Conservation (phyloP, 345 rosid genomes). For the Ceriops zippeliana region DNA sequence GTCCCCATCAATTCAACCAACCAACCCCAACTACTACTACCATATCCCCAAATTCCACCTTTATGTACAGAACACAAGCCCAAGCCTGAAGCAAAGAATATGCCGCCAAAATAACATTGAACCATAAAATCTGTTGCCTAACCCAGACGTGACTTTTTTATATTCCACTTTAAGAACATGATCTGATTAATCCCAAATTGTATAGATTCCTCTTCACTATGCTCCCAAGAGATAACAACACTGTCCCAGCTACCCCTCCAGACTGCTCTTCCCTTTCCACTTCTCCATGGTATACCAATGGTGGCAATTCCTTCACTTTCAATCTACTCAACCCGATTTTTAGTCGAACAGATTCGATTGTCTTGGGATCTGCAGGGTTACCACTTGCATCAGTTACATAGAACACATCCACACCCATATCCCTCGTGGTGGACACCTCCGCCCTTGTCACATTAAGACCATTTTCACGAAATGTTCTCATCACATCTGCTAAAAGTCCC, state of each 20-base stretch:
- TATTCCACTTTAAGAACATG: slow-evolving; percentile 46
- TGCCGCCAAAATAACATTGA: slow-evolving; percentile 19
- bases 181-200: slow-evolving; percentile 79
- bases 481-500: slow-evolving; percentile 81
- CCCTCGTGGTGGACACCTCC: slow-evolving; percentile 63
- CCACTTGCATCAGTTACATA: slow-evolving; percentile 77
- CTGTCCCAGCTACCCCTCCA: slow-evolving; percentile 64
- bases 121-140: not conserved
- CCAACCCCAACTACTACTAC: slow-evolving; percentile 34
- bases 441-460: slow-evolving; percentile 90
- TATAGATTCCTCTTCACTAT: slow-evolving; percentile 78
- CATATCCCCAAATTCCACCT: slow-evolving; percentile 34
- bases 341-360: slow-evolving; percentile 72
- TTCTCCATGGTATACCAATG: slow-evolving; percentile 30
- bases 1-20: slow-evolving; percentile 33
- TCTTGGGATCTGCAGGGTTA: slow-evolving; percentile 47
- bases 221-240: slow-evolving; percentile 76
- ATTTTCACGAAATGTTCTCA: slow-evolving; percentile 84
- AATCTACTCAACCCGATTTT: slow-evolving; percentile 57
- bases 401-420: slow-evolving; percentile 60
- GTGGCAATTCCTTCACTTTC: slow-evolving; percentile 81
- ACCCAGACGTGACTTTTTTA: not conserved
- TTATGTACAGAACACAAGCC: slow-evolving; percentile 36
- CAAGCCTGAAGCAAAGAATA: slow-evolving; percentile 50
- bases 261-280: slow-evolving; percentile 54